A percentile compares a stretch with the other conserved stretches of the same genome.
Evolutionary conservation across 352 stramenopile genomes (phyloP).

Genomic region (Peronosclerospora sorghi): DNA sequence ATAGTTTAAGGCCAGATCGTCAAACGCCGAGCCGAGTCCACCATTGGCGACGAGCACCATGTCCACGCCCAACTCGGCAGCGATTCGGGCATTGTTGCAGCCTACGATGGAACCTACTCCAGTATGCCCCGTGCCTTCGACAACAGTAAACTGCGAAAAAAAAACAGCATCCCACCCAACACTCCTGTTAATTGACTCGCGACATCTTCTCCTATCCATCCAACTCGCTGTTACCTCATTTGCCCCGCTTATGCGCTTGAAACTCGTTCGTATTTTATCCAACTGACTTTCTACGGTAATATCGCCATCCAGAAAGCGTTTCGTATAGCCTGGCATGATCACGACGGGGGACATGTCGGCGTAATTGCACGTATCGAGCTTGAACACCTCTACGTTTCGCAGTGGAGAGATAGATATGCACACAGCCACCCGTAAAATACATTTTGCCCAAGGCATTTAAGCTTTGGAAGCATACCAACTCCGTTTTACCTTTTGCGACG

Average conservation of each 20-base stretch:
- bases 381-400: slow-evolving; percentile 83
- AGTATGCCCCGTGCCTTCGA: slow-evolving; percentile 86
- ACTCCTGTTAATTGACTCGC: background rate
- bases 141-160: slow-evolving; percentile 51
- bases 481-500: slow-evolving; percentile 71
- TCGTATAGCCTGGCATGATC: slow-evolving; percentile 93
- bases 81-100: slow-evolving; percentile 93
- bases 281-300: slow-evolving; percentile 75
- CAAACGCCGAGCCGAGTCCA: slow-evolving; percentile 88
- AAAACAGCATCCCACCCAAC: too few relatives aligned
- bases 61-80: slow-evolving; percentile 84
- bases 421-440: too few relatives aligned
- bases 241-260: slow-evolving; percentile 40
- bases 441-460: too few relatives aligned
- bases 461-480: background rate
- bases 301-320: slow-evolving; percentile 91
- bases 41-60: slow-evolving; percentile 95
- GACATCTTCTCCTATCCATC: background rate
- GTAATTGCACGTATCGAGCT: slow-evolving; percentile 88
- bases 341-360: slow-evolving; percentile 93
- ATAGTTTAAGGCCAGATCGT: slow-evolving; percentile 91
- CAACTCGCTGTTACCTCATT: slow-evolving; percentile 35
- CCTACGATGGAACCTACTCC: slow-evolving; percentile 94
- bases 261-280: slow-evolving; percentile 55
- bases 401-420: background rate